Evolutionary conservation across 148 eudicot genomes (phyloP).

Genomic region (Amaranthus hypochondriacus): DNA sequence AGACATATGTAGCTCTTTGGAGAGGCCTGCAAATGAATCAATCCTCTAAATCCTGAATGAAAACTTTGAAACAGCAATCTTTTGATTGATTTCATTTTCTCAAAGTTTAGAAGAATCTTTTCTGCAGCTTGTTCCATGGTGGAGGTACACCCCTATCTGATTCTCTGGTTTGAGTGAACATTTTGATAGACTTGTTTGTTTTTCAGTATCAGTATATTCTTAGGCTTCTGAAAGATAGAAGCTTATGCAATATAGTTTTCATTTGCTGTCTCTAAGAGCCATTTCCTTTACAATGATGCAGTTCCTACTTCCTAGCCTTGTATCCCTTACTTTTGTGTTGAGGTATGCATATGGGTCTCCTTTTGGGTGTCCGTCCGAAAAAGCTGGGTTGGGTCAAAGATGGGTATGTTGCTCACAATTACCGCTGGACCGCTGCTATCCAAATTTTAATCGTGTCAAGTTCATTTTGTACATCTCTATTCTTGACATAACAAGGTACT

Average conservation of each 20-base stretch:
- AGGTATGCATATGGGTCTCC: too few relatives aligned
- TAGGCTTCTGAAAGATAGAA: background rate
- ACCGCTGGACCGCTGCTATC: too few relatives aligned
- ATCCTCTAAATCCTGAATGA: background rate
- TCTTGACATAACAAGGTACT: background rate
- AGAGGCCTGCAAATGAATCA: background rate
- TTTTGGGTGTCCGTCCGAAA: too few relatives aligned
- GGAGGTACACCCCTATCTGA: background rate
- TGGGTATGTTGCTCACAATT: too few relatives aligned
- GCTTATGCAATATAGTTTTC: background rate
- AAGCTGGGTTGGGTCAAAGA: background rate
- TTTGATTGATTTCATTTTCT: background rate
- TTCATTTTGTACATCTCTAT: too few relatives aligned
- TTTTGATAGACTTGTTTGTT: background rate
- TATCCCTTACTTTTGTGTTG: background rate
- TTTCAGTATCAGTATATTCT: too few relatives aligned
- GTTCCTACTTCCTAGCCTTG: background rate
- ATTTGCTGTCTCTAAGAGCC: background rate
- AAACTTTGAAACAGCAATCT: background rate
- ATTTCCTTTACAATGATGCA: too few relatives aligned
- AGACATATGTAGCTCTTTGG: background rate
- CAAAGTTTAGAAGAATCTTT: background rate
- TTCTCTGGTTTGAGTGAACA: background rate
- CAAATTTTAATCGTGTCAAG: too few relatives aligned
- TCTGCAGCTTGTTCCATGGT: background rate